A percentile compares a stretch with the other conserved stretches of the same genome.
Evolutionary conservation across 1,284 basidiomycete species (phyloP).

Genomic region (Hymenochaete sp.): DNA sequence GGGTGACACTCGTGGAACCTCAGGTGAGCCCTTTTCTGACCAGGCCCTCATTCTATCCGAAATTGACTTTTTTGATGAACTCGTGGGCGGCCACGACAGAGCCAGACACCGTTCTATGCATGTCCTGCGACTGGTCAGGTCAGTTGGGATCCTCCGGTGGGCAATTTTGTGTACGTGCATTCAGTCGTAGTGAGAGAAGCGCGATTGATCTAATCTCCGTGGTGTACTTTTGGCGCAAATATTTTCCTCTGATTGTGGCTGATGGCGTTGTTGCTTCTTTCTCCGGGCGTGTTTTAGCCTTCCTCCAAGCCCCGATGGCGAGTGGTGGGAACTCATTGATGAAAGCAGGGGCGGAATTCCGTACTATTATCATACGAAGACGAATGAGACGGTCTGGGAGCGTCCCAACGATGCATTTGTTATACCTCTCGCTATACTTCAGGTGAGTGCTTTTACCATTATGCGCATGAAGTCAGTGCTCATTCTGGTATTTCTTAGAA

Average conservation of each 20-base stretch:
- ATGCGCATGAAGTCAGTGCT: conserved; percentile 2
- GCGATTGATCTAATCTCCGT: background rate
- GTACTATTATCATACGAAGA: conserved; percentile 90
- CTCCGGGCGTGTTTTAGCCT: no score
- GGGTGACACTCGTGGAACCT: conserved; percentile 77
- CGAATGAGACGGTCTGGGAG: conserved; percentile 84
- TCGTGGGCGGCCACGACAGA: conserved; percentile 34
- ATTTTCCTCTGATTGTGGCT: conserved; percentile 3
- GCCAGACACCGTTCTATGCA: conserved; percentile 79
- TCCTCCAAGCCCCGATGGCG: conserved; percentile 76
- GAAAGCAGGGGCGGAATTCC: conserved; percentile 68
- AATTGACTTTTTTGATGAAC: background rate
- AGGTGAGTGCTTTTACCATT: conserved; percentile 38
- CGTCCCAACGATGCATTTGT: conserved; percentile 74
- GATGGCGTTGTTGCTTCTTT: background rate
- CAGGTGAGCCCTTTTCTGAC: conserved; percentile 41
- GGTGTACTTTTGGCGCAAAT: no score
- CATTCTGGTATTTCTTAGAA: conserved; percentile 36
- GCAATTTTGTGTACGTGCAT: conserved; percentile 70
- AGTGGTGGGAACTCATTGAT: conserved; percentile 93
- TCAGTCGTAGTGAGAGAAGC: background rate
- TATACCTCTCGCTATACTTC: conserved; percentile 82
- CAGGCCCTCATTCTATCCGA: background rate
- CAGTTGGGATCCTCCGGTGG: conserved; percentile 87
- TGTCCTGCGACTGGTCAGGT: conserved; percentile 89